Evolutionary conservation across 2,329 filamentous ascomycete genomes (phyloP), one percentile per base, ranked within the genome.

Genomic region (Paradendryphiella salina): DNA sequence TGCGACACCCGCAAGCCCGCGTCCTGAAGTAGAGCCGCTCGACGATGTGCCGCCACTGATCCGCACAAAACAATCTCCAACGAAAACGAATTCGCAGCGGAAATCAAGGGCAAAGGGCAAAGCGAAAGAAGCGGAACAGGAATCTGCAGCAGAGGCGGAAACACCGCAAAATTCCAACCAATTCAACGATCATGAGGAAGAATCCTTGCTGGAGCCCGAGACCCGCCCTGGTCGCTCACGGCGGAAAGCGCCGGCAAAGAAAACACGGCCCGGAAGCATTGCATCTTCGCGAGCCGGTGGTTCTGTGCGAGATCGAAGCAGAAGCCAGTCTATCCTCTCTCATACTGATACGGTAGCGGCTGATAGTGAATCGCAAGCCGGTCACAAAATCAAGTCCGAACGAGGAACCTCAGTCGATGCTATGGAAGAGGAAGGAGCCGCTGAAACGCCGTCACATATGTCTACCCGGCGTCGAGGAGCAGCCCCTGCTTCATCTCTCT

Each of bases 241-340:
- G 28, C 70, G 68, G 21, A 73, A 60, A 59, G 65, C 59, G 21
- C 52, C 66, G 14, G 53, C 59, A 11, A 67, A 62, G 50, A 57
- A 68, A 47, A 57, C 54, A 28, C 60, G 73, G 51, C 67, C 67
- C 20, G 73, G 70, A 32, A 80, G 78, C 51, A 72, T 75, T 35
- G 72, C 76, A 18, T 80, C 79, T 11, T 79, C 78, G 11, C 73
- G 73, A 43, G 71, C 77, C 20, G 76, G 73, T 33, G 74, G 75
- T 4, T 77, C 77, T 13, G 59, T 70, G 20, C 73, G 74, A 51
- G 74, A 72, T 38, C 71, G 76, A 10, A 80, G 77, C 39, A 69
- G 78, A 41, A 80, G 78, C 57, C 77, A 77, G 29, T 80, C 79
- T 10, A 70, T 80, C 36, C 64, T 75, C 11, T 80, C 77, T 2